phyloP scores from a whole-genome alignment of 2,329 filamentous ascomycete genomes.

The Chrysosphaeria jannelii region DNA sequence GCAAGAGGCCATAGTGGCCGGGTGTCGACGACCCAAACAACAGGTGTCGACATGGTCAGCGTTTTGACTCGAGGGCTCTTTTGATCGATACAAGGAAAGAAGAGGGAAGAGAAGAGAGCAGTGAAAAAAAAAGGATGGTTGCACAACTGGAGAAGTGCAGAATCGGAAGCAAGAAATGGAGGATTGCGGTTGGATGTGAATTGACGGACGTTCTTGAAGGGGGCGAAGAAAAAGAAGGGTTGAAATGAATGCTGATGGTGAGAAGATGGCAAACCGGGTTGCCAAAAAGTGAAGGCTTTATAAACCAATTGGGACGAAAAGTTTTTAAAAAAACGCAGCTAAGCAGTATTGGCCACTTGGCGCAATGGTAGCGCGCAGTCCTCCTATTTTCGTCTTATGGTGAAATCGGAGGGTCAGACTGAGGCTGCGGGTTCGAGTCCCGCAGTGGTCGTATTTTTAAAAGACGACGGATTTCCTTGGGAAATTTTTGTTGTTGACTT shows the following conservation, averaged over 20 bases:
- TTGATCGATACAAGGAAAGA: not conserved
- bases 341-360: conserved; percentile 6
- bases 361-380: conserved; percentile 7
- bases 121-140: not conserved
- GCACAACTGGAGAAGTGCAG: no score
- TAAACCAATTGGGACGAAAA: conserved; percentile 1
- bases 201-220: not conserved
- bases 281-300: conserved; percentile 2
- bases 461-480: no score
- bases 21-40: conserved; percentile 33
- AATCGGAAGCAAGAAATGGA: not conserved
- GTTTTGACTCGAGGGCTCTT: conserved; percentile 1
- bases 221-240: not conserved
- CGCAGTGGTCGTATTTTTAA: conserved; percentile 6
- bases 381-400: conserved; percentile 5
- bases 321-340: conserved; percentile 4
- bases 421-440: conserved; percentile 7
- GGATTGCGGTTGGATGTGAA: not conserved
- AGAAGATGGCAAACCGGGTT: not conserved
- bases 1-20: conserved; percentile 23
- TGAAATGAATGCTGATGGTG: not conserved
- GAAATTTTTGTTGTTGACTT: no score
- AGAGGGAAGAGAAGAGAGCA: not conserved
- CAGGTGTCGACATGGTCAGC: conserved; percentile 10
- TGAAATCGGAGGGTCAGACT: conserved; percentile 5